Evolutionary conservation across 352 stramenopile genomes (phyloP).

Genomic region (Pythium insidiosum): DNA sequence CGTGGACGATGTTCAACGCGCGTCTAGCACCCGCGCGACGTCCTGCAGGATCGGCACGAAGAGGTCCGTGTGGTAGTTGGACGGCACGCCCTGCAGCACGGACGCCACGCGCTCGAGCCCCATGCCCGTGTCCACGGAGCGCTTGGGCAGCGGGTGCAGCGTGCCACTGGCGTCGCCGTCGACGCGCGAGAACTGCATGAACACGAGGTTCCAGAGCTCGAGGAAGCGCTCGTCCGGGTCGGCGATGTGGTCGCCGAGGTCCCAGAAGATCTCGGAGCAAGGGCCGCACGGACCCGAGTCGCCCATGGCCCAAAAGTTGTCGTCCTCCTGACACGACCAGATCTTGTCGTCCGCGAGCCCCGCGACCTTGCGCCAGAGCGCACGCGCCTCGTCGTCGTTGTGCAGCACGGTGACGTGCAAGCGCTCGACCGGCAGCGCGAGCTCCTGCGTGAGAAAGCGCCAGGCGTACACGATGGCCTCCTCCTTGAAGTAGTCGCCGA

Average conservation of each 20-base stretch:
- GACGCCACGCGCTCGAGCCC: slow-evolving; percentile 93
- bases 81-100: slow-evolving; percentile 92
- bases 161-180: slow-evolving; percentile 42
- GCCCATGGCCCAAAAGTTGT: slow-evolving; percentile 98
- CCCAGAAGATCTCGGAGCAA: slow-evolving; percentile 95
- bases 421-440: slow-evolving; percentile 41
- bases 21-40: slow-evolving; percentile 39
- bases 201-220: slow-evolving; percentile 98
- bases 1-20: slow-evolving; percentile 1
- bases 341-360: slow-evolving; percentile 45
- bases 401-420: slow-evolving; percentile 65
- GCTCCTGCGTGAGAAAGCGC: slow-evolving; percentile 91
- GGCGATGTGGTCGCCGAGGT: slow-evolving; percentile 70
- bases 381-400: slow-evolving; percentile 48
- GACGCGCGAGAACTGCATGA: slow-evolving; percentile 96
- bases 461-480: slow-evolving; percentile 93
- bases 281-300: slow-evolving; percentile 91
- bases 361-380: slow-evolving; percentile 46
- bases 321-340: slow-evolving; percentile 67
- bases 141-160: slow-evolving; percentile 74
- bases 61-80: slow-evolving; percentile 93
- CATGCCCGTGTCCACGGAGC: slow-evolving; percentile 98
- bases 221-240: slow-evolving; percentile 81
- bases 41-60: slow-evolving; percentile 89
- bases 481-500: slow-evolving; percentile 98